Evolutionary conservation across 176 grass and related monocot genomes (phyloP).

Genomic region (Phoenix dactylifera): DNA sequence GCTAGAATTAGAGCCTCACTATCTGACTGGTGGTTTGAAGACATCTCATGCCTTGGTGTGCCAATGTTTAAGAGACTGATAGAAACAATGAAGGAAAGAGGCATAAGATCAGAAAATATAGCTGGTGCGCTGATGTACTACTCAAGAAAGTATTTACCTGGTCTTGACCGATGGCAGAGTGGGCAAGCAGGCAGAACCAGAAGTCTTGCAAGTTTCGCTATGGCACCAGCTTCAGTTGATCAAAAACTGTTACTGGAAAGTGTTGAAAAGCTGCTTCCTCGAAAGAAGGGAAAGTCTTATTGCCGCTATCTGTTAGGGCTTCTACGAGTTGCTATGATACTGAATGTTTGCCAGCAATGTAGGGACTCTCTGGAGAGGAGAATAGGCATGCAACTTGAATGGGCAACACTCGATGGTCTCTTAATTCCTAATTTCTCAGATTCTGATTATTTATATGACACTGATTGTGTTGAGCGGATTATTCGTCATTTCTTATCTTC

Average conservation of each 20-base stretch:
- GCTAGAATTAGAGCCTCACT: constrained; percentile 12
- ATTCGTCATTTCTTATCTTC: constrained; percentile 12
- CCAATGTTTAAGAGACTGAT: constrained; percentile 8
- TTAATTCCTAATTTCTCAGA: constrained; percentile 11
- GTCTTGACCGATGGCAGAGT: constrained; percentile 2
- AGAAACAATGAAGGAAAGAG: constrained; percentile 5
- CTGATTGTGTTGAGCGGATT: constrained; percentile 12
- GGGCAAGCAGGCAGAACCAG: background rate
- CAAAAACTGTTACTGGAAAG: constrained; percentile 11
- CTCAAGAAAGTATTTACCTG: constrained; percentile 11
- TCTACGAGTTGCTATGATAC: constrained; percentile 12
- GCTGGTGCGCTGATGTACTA: constrained; percentile 7
- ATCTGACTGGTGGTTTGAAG: constrained; percentile 17
- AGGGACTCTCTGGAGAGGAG: constrained; percentile 4
- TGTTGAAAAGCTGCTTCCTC: constrained; percentile 1
- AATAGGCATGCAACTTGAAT: constrained; percentile 16
- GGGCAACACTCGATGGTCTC: background rate
- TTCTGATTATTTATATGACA: constrained; percentile 21
- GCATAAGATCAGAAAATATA: constrained; percentile 5
- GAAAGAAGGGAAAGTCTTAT: constrained; percentile 16
- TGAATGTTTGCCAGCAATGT: constrained; percentile 1
- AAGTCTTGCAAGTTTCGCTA: constrained; percentile 1
- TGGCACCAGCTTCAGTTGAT: constrained; percentile 1
- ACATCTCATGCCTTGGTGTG: constrained; percentile 6
- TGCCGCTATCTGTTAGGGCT: constrained; percentile 11